A percentile compares a stretch with the other conserved stretches of the same genome.
Evolutionary conservation across 371 early-diverging fungal genomes (phyloP).

Genomic region (Lichtheimia ramosa): DNA sequence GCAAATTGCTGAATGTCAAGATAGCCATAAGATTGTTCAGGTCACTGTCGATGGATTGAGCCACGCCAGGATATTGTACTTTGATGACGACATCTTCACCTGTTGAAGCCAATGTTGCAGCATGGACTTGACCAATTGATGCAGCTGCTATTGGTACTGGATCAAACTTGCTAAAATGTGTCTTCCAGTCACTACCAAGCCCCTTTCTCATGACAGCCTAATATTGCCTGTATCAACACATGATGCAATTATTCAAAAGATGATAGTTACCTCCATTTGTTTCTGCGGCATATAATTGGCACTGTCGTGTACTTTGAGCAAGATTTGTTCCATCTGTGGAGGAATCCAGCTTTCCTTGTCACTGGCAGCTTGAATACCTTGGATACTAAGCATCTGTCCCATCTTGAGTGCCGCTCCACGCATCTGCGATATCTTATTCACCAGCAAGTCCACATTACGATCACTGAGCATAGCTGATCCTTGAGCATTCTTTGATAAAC

Average conservation of each 20-base stretch:
- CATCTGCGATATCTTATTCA: constrained; percentile 88
- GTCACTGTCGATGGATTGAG: constrained; percentile 86
- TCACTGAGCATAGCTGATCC: constrained; percentile 67
- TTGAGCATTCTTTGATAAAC: constrained; percentile 43
- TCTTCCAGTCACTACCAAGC: constrained; percentile 79
- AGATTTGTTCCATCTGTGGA: constrained; percentile 77
- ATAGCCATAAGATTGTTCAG: constrained; percentile 81
- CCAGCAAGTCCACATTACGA: constrained; percentile 87
- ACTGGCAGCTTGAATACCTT: constrained; percentile 60
- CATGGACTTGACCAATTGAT: constrained; percentile 96
- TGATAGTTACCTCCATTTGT: constrained; percentile 70
- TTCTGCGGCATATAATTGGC: constrained; percentile 93
- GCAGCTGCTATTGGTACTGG: constrained; percentile 91
- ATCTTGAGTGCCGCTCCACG: constrained; percentile 97
- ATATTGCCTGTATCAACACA: constrained; percentile 19
- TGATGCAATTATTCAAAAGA: background rate
- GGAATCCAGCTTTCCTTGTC: constrained; percentile 61
- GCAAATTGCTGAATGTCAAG: constrained; percentile 74
- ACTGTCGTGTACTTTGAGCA: constrained; percentile 88
- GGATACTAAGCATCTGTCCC: constrained; percentile 97
- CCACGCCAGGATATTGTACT: constrained; percentile 96
- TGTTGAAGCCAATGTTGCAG: constrained; percentile 55
- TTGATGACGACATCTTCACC: constrained; percentile 84
- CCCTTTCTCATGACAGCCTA: constrained; percentile 66
- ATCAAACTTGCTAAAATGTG: constrained; percentile 68